A percentile compares a stretch with the other conserved stretches of the same genome.
These are phyloP conservation scores for Epichloe coenophiala DNA, from an alignment of 2,329 filamentous ascomycete species.

Conservation along the genomic window DNA sequence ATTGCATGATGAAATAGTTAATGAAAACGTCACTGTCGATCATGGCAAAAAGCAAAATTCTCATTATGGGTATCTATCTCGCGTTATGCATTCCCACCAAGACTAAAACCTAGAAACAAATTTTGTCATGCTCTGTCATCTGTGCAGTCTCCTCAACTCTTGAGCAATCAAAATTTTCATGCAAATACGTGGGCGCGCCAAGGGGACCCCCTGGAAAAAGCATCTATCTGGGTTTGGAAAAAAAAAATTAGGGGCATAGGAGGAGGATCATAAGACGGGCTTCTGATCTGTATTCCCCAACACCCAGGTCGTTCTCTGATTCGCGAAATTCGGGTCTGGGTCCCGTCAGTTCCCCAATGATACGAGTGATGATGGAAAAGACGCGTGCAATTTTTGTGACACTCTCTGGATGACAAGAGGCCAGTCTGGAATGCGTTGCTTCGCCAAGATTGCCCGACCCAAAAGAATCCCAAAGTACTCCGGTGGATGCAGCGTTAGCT, in stretches of 20 bases:
- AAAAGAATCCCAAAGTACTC: not conserved
- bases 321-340: too few species aligned
- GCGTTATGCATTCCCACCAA: slow-evolving; percentile 2
- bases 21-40: not conserved
- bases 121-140: not conserved
- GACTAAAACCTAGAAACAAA: not conserved
- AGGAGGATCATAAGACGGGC: not conserved
- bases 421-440: not conserved
- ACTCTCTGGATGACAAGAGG: too few species aligned
- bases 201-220: not conserved
- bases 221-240: not conserved
- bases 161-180: not conserved
- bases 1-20: slow-evolving; percentile 8
- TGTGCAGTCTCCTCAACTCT: not conserved
- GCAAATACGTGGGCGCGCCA: not conserved
- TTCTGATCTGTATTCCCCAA: not conserved
- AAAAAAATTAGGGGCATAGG: not conserved
- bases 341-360: not conserved
- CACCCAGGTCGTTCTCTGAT: not conserved
- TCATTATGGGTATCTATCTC: slow-evolving; percentile 11
- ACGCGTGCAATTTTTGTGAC: not conserved
- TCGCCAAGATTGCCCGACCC: not conserved
- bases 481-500: not conserved
- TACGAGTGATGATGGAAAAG: not conserved
- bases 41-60: slow-evolving; percentile 1